Evolutionary conservation across 164 flowering plant species (phyloP), one percentile per base, ranked within the genome.

Genomic region (Chloranthus sessilifolius): DNA sequence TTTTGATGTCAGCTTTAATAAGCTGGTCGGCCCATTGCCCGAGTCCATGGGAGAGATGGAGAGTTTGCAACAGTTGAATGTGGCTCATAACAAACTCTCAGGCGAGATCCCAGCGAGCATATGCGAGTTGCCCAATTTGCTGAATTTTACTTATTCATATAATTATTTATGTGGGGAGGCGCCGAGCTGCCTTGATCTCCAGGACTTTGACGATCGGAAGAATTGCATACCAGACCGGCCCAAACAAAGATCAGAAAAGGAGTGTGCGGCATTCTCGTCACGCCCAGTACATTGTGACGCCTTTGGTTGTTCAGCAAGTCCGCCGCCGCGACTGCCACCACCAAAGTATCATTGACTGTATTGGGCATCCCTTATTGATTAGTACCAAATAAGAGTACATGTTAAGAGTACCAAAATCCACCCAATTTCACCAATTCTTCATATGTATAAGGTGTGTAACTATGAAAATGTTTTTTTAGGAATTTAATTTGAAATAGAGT

Each of bases 1-100:
- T 2, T 88, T 88, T 22, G 96, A 88, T 29, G 82, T 84, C 8
- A 79, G 94, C 57, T 82, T 70, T 60, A 88, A 88, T 39, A 35
- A 56, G 6, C 61, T 88, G 1, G 71, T 68, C 10, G 96, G 96
- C 3, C 50, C 85, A 0, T 46, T 88, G 29, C 96, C 92, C 0
- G 24, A 48, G 1, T 20, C 48, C 24, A 62, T 82, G 7, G 74
- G 81, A 0, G 15, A 46, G 0, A 74, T 82, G 88, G 59, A 58
- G 69, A 74, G 75, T 49, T 10, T 88, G 60, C 88, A 88, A 68
- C 85, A 88, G 70, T 63, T 88, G 4, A 50, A 88, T 42, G 80
- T 84, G 15, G 96, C 82, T 0, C 85, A 80, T 51, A 88, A 88
- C 48, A 36, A 45, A 1, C 64, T 88, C 45, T 76, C 82, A 1